These are phyloP conservation scores for Russula compacta DNA, from an alignment of 768 basidiomycete genomes.

Conservation along the genomic window DNA sequence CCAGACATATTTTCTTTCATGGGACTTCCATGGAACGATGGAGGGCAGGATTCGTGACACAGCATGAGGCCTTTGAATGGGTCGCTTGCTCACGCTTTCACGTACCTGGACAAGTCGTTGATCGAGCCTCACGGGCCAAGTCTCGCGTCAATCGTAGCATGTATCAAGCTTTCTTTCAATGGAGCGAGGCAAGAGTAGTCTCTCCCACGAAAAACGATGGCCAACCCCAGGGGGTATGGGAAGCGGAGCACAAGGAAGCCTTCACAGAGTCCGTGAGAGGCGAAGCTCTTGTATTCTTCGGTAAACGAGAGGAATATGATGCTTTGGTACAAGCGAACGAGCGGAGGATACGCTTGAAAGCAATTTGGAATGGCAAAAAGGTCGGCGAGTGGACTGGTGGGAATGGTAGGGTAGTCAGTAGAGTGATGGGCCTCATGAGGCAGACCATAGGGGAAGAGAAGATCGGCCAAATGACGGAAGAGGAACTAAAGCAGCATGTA, in stretches of 20 bases:
- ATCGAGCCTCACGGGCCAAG: slow-evolving; percentile 27
- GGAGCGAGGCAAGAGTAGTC: neutral
- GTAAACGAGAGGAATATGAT: slow-evolving; percentile 42
- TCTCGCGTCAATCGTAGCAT: slow-evolving; percentile 41
- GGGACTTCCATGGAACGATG: slow-evolving; percentile 47
- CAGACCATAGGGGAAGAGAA: slow-evolving; percentile 37
- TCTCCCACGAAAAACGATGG: neutral
- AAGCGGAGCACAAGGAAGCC: neutral
- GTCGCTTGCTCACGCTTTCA: slow-evolving; percentile 46
- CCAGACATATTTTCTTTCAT: slow-evolving; percentile 46
- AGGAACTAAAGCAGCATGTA: slow-evolving; percentile 12
- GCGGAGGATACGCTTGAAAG: slow-evolving; percentile 31
- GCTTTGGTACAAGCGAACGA: slow-evolving; percentile 25
- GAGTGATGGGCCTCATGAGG: slow-evolving; percentile 44
- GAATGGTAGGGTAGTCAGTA: slow-evolving; percentile 38
- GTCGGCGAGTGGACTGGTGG: slow-evolving; percentile 49
- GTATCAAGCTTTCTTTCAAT: slow-evolving; percentile 51
- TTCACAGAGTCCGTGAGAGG: slow-evolving; percentile 21
- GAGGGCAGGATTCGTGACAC: slow-evolving; percentile 45
- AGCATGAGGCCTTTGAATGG: slow-evolving; percentile 51
- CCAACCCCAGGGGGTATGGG: neutral
- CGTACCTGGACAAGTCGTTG: slow-evolving; percentile 31
- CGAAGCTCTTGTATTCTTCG: slow-evolving; percentile 45
- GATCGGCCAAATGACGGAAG: slow-evolving; percentile 24
- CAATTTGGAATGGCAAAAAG: slow-evolving; percentile 38